Evolutionary conservation across 1,284 basidiomycete species (phyloP).

Genomic region (Cryptococcus jaspeensis): DNA sequence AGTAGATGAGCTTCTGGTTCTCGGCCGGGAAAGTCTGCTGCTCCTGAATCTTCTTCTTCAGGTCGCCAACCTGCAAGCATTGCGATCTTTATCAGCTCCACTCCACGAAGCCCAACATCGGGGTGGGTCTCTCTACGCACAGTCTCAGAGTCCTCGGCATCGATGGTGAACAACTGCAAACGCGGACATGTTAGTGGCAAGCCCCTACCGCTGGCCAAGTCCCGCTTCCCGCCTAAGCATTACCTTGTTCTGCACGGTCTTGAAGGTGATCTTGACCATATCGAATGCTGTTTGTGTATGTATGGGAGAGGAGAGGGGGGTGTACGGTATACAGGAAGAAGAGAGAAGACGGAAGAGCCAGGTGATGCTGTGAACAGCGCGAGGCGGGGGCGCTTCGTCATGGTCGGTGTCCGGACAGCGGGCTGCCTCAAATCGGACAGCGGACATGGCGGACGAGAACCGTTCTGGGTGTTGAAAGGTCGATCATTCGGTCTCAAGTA

Average conservation of each 20-base stretch:
- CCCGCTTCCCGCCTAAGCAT: slow-evolving; percentile 45
- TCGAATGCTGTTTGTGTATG: slow-evolving; percentile 33
- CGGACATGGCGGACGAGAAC: too few relatives aligned
- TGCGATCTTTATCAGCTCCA: neutral
- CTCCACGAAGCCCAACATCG: neutral
- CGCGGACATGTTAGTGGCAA: slow-evolving; percentile 14
- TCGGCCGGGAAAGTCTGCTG: slow-evolving; percentile 65
- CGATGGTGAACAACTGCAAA: slow-evolving; percentile 63
- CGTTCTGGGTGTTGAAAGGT: too few relatives aligned
- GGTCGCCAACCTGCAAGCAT: slow-evolving; percentile 57
- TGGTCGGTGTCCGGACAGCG: neutral
- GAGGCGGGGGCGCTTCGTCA: neutral
- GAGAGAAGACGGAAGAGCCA: neutral
- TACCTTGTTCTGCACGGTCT: slow-evolving; percentile 90
- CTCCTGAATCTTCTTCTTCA: slow-evolving; percentile 84
- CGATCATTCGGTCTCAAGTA: too few relatives aligned
- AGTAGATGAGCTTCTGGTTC: slow-evolving; percentile 93
- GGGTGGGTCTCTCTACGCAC: slow-evolving; percentile 35
- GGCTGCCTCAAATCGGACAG: too few relatives aligned
- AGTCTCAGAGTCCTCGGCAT: slow-evolving; percentile 73
- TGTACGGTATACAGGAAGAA: slow-evolving; percentile 1
- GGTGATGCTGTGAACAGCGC: neutral
- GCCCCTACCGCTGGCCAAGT: neutral
- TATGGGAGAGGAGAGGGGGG: neutral
- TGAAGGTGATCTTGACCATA: slow-evolving; percentile 86